A percentile compares a stretch with the other conserved stretches of the same genome.
Evolutionary conservation across 805 yeast genomes (phyloP).

Genomic region (Candida awuae): DNA sequence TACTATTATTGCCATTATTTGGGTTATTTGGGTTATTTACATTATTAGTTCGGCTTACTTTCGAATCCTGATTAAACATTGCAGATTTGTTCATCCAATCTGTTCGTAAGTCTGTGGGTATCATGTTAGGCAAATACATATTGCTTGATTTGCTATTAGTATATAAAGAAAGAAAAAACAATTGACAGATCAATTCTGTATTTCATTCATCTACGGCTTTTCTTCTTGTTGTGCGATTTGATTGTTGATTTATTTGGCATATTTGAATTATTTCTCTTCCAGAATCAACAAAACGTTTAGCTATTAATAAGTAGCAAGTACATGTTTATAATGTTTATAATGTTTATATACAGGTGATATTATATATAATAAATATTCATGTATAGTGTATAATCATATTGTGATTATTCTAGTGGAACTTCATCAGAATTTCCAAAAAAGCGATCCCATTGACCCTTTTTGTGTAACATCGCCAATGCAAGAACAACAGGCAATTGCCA

Average conservation of each 20-base stretch:
- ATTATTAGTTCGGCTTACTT: conserved; percentile 1
- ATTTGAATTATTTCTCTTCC: too few species aligned
- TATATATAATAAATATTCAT: background rate
- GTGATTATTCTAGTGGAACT: conserved; percentile 1
- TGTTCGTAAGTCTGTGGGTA: conserved; percentile 38
- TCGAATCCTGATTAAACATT: conserved; percentile 4
- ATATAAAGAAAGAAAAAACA: background rate
- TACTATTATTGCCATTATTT: background rate
- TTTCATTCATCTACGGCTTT: too few species aligned
- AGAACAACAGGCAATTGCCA: conserved; percentile 88
- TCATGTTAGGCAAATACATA: conserved; percentile 43
- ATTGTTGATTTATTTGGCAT: too few species aligned
- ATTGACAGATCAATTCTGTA: background rate
- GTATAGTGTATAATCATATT: background rate
- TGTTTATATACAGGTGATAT: background rate
- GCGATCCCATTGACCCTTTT: conserved; percentile 92
- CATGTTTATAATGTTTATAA: too few species aligned
- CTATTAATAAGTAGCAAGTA: too few species aligned
- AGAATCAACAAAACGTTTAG: too few species aligned
- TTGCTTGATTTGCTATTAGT: too few species aligned
- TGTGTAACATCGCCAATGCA: conserved; percentile 88
- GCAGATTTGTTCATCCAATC: conserved; percentile 33
- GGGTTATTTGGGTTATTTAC: background rate
- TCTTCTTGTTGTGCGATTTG: too few species aligned
- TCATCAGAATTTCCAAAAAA: conserved; percentile 30